These are phyloP conservation scores for Monilinia fructicola DNA, from an alignment of 2,329 filamentous ascomycete genomes.

Conservation along the genomic window DNA sequence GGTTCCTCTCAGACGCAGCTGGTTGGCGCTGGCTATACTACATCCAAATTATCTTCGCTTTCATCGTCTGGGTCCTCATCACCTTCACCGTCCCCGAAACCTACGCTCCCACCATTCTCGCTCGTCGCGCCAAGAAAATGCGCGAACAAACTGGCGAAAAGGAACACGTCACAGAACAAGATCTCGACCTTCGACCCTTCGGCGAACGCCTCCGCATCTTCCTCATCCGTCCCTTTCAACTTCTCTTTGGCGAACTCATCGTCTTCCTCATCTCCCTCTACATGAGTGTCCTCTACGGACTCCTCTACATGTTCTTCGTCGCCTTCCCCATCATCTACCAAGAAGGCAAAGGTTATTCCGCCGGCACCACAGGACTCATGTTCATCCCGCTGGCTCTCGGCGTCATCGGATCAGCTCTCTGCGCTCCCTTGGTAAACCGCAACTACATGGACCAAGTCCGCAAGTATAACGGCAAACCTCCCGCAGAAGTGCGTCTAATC, in stretches of 20 bases:
- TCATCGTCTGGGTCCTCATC: slow-evolving; percentile 49
- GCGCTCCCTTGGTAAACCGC: slow-evolving; percentile 73
- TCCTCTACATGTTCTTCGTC: slow-evolving; percentile 49
- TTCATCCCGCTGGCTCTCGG: slow-evolving; percentile 82
- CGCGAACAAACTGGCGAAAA: slow-evolving; percentile 65
- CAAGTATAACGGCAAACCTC: slow-evolving; percentile 69
- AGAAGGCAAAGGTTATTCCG: slow-evolving; percentile 73
- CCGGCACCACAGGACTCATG: slow-evolving; percentile 76
- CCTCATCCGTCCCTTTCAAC: slow-evolving; percentile 43
- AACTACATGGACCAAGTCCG: slow-evolving; percentile 66
- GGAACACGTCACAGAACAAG: slow-evolving; percentile 22
- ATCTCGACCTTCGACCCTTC: slow-evolving; percentile 53
- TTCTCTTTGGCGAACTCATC: slow-evolving; percentile 42
- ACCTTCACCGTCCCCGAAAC: slow-evolving; percentile 84
- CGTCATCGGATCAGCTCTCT: slow-evolving; percentile 65
- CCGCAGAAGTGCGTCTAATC: slow-evolving; percentile 74
- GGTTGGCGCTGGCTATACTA: slow-evolving; percentile 87
- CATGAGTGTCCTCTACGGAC: slow-evolving; percentile 34
- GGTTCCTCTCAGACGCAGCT: slow-evolving; percentile 66
- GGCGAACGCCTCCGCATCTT: slow-evolving; percentile 45
- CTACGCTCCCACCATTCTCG: slow-evolving; percentile 77
- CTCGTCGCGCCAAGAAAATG: slow-evolving; percentile 67
- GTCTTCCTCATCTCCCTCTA: slow-evolving; percentile 36
- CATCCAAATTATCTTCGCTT: slow-evolving; percentile 77
- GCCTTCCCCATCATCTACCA: slow-evolving; percentile 65